Base-by-base conservation (phyloP, 2,329 filamentous ascomycete species). In the Nigrospora osmanthi region DNA sequence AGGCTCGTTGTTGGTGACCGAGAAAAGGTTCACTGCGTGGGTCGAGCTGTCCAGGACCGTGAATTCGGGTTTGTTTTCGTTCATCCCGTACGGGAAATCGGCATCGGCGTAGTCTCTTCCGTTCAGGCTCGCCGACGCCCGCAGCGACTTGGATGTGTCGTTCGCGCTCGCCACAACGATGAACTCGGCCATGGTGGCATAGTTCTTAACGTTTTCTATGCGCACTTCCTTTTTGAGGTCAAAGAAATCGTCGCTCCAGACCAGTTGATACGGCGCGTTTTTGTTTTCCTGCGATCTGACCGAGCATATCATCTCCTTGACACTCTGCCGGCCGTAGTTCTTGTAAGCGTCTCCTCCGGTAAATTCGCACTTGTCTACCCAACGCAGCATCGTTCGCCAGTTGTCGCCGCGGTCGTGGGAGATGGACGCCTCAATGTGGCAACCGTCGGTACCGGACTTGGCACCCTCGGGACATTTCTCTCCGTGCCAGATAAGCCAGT, bases 171-270 rank as follows among this genome's bases (percentile, higher is more conserved):
- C 90, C 41, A 95, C 85, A 35, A 98, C 80, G 57, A 98, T 93
- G 63, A 95, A 98, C 61, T 98, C 93, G 35, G 86, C 84, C 91
- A 96, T 97, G 6, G 86, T 94, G 2, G 89, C 91, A 64, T 95
- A 97, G 54, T 85, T 84, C 54, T 85, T 80, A 36, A 95, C 85
- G 48, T 90, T 77, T 19, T 78, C 73, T 59, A 85, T 81, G 47
- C 80, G 74, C 17, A 80, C 70, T 13, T 71, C 69, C 54, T 82
- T 76, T 50, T 80, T 74, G 43, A 83, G 76, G 12, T 71, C 68
- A 58, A 94, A 94, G 66, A 84, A 89, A 56, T 94, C 82, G 37
- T 87, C 75, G 62, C 85, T 95, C 35, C 85, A 85, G 14, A 89
- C 64, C 30, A 98, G 76, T 52, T 85, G 77, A 40, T 85, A 67